Base-by-base conservation (phyloP, 768 basidiomycete species). In the Boletus edulis region DNA sequence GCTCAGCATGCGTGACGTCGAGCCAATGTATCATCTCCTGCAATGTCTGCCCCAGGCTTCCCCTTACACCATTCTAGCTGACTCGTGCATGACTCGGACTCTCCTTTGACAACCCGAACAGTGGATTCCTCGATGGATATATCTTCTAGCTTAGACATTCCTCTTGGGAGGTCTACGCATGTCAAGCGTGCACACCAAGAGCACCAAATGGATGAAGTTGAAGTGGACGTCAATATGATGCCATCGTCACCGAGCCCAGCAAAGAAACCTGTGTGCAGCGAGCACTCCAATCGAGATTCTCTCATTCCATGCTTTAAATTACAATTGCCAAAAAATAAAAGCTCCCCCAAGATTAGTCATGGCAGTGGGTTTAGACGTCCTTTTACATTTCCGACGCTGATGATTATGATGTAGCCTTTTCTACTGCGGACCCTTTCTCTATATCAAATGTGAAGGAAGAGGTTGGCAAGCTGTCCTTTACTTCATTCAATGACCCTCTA, bases 171-270 rank as follows among this genome's bases (percentile, higher is more conserved):
- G n/a, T n/a, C n/a, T n/a, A n/a, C n/a, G 32, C 71, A 78, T 45
- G 54, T 65, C 17, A 77, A 78, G 55, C 71, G 72, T 49, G 55
- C 62, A 7, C 68, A 40, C 35, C 64, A 71, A 35, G 66, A 66
- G 32, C 60, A 61, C 24, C 62, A 57, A 48, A 34, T 51, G 2
- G 64, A 62, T 9, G 71, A 75, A 29, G 64, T 72, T 8, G 78
- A 77, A 15, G 64, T 66, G 45, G 77, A 79, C 51, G 65, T 78
- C 14, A 67, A 67, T 32, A 75, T 76, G 71, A 69, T 80, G 13
- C 80, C 81, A 29, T 78, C 79, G 1, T 81, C 79, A 4, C 81
- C 81, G 7, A 79, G 77, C 17, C 79, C 79, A 1, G 67, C 73
- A 17, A 77, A 74, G 56, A 51, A 60, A 38, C 58, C 15, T 7